A percentile compares a stretch with the other conserved stretches of the same genome.
Conservation (phyloP, 352 stramenopile species). For the Pythium scleroteichum region DNA sequence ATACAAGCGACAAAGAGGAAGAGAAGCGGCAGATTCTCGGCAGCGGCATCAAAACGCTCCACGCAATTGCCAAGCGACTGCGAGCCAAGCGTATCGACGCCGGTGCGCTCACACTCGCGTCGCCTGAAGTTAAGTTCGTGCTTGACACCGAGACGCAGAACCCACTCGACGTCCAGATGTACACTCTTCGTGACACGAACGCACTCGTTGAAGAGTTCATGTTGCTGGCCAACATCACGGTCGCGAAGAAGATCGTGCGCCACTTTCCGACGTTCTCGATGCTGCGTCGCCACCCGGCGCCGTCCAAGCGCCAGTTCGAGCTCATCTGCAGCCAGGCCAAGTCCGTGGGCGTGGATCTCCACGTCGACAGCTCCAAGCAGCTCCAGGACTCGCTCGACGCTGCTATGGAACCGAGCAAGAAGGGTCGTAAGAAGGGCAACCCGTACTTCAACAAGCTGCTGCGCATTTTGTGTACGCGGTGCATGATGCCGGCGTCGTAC, state of each 20-base stretch:
- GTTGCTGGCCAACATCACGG: conserved; percentile 98
- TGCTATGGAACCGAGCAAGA: conserved; percentile 43
- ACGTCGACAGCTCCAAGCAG: conserved; percentile 80
- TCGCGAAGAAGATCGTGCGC: conserved; percentile 94
- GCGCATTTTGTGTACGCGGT: conserved; percentile 96
- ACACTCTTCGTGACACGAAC: conserved; percentile 95
- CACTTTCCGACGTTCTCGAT: conserved; percentile 96
- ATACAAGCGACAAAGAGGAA: conserved; percentile 37
- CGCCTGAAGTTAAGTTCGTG: conserved; percentile 96
- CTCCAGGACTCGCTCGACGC: conserved; percentile 83
- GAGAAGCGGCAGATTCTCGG: conserved; percentile 61
- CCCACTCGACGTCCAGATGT: conserved; percentile 97
- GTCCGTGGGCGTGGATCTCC: conserved; percentile 74
- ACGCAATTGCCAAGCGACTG: conserved; percentile 90
- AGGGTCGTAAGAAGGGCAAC: conserved; percentile 54
- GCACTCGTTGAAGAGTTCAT: conserved; percentile 99
- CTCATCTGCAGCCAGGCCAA: conserved; percentile 80
- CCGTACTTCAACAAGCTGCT: conserved; percentile 99
- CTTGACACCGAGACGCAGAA: conserved; percentile 99
- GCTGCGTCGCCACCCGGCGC: conserved; percentile 93
- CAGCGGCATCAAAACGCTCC: conserved; percentile 90
- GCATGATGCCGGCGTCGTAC: conserved; percentile 99
- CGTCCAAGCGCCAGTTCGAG: conserved; percentile 94
- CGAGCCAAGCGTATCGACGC: conserved; percentile 93
- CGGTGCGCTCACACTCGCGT: conserved; percentile 96